Evolutionary conservation across 768 basidiomycete genomes (phyloP), one percentile per base, ranked within the genome.

Genomic region (Rhizopogon vinicolor): DNA sequence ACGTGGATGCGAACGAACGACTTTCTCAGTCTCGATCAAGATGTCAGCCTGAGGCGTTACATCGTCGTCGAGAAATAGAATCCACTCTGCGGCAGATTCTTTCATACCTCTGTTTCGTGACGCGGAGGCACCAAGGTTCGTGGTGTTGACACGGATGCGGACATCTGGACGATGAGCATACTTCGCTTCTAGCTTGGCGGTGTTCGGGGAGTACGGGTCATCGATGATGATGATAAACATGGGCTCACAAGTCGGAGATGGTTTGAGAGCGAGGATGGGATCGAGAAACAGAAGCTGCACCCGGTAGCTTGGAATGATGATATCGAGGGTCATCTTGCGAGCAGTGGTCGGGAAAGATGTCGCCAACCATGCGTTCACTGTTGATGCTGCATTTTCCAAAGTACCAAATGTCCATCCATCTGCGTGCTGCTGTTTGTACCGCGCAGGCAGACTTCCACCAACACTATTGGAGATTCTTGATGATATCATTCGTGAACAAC

Each of bases 181-280:
- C 51, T 68, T 71, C 2, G 61, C 43, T 56, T 74, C 60, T 12
- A 86, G 73, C 13, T 72, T 67, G 3, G 53, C n/a, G 28, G 76
- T 72, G 19, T 61, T 51, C 0, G 74, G 68, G 0, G 83, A 79
- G 6, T 54, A n/a, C 0, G 82, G 82, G 60, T 84, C 63, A 57
- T 85, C 84, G 33, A 84, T 63, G 52, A 84, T 80, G 64, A 85
- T 69, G 53, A 85, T 79, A 62, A 80, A 83, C 78, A 81, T 82
- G 0, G 75, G 74, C 1, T 68, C 71, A 58, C 76, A 78, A 0
- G 75, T 74, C 1, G 65, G 8, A 0, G 82, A 77, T 2, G 74
- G 59, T 45, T 73, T 52, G n/a, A 85, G 70, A 6, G 62, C 60
- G 9, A 84, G 66, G n/a, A 84, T 78, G 2, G 54, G 52, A 19